Conservation (phyloP, 1,139 yeast species). For the Waltiozyma solani region DNA sequence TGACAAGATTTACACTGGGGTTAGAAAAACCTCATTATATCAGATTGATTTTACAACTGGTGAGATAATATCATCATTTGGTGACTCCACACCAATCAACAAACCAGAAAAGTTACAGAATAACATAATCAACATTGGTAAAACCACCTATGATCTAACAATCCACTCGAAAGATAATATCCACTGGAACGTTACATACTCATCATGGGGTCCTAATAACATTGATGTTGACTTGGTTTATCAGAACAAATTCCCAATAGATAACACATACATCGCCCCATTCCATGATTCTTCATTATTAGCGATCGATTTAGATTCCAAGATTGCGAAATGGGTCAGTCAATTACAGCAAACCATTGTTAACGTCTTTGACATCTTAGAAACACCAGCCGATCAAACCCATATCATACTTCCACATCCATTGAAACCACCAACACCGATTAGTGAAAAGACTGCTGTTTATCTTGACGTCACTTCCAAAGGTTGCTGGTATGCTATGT, state of each 20-base stretch:
- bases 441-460: constrained; percentile 16
- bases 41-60: constrained; percentile 73
- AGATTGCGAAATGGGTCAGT: constrained; percentile 74
- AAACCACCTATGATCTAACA: constrained; percentile 43
- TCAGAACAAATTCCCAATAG: constrained; percentile 45
- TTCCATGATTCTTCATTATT: constrained; percentile 63
- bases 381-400: constrained; percentile 3
- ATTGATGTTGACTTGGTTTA: constrained; percentile 57
- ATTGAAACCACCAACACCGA: constrained; percentile 28
- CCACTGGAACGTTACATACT: constrained; percentile 80
- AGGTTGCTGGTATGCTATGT: constrained; percentile 71
- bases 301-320: constrained; percentile 56
- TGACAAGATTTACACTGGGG: constrained; percentile 85
- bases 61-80: constrained; percentile 62
- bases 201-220: constrained; percentile 91
- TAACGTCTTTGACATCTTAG: constrained; percentile 66
- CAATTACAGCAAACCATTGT: constrained; percentile 56
- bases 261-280: constrained; percentile 74
- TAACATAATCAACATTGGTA: constrained; percentile 25
- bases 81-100: constrained; percentile 22
- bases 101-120: neutral
- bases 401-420: constrained; percentile 61
- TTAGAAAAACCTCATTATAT: constrained; percentile 65
- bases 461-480: constrained; percentile 14
- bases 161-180: constrained; percentile 54